phyloP scores from a whole-genome alignment of 805 yeast species.

The Candida nitratophila region DNA sequence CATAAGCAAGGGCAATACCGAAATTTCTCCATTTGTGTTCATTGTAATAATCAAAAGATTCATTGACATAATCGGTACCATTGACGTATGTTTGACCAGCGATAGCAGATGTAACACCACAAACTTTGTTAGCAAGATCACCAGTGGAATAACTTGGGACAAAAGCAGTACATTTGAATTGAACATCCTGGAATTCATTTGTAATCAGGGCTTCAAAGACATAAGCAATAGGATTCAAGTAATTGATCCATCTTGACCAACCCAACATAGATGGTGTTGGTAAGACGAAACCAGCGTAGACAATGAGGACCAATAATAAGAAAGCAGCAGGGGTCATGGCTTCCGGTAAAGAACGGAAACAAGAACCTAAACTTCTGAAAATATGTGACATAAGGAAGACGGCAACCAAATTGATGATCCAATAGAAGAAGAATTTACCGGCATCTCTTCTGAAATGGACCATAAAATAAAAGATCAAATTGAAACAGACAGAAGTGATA shows the following conservation, averaged over 20 bases:
- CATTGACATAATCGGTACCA: constrained; percentile 48
- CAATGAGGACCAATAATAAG: constrained; percentile 38
- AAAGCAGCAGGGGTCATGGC: constrained; percentile 56
- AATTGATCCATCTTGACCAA: constrained; percentile 63
- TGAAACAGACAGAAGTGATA: constrained; percentile 36
- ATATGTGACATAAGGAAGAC: constrained; percentile 49
- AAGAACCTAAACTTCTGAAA: constrained; percentile 47
- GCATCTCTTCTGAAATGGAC: constrained; percentile 44
- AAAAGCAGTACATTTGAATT: constrained; percentile 37
- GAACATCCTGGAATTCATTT: constrained; percentile 44
- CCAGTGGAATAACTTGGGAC: constrained; percentile 35
- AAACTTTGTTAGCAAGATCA: constrained; percentile 7
- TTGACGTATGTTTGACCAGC: constrained; percentile 42
- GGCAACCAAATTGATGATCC: constrained; percentile 33
- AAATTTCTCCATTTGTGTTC: constrained; percentile 73
- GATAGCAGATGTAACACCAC: constrained; percentile 42
- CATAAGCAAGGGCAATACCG: constrained; percentile 54
- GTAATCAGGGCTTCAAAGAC: constrained; percentile 49
- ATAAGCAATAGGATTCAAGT: constrained; percentile 51
- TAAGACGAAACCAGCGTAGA: constrained; percentile 52
- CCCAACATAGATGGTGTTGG: constrained; percentile 52
- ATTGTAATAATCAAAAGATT: constrained; percentile 42
- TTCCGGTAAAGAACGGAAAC: constrained; percentile 37
- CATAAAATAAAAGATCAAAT: constrained; percentile 45
- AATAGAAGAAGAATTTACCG: constrained; percentile 49